Evolutionary conservation across 345 rosid genomes (phyloP), one percentile per base, ranked within the genome.

Genomic region (Gossypium mustelinum): DNA sequence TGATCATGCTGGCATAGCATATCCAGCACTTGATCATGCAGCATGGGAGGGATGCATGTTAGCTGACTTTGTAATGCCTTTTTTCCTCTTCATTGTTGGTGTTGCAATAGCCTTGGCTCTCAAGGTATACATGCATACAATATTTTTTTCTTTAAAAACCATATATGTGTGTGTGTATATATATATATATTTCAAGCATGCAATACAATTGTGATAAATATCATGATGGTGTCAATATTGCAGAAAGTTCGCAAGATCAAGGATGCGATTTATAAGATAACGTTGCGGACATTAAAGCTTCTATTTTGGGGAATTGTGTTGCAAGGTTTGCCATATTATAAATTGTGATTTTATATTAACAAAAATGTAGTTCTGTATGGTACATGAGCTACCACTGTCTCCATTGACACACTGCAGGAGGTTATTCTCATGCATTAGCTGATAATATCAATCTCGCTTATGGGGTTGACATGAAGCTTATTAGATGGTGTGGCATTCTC

Each of bases 401-500:
- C 16, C 9, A 39, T 63, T 63, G 48, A 39, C 68, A 63, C 7
- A 14, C 9, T 72, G 47, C 85, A 87, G 89, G 89, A 82, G 94
- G 94, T 60, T 89, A 86, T 66, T 87, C 89, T 2, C 93, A 89
- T 58, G 88, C 93, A 13, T 61, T 61, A 5, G 91, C 91, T 17
- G 5, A 16, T 75, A 61, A 61, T 27, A 7, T 61, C 11, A 81
- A 80, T 20, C 94, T 89, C 5, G 14, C 76, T 12, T 87, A 89
- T 64, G 94, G 94, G 58, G 94, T 85, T 56, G 87, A 87, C 86
- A 86, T 87, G 94, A 85, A 86, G 70, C 17, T 55, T 0, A 85
- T 89, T n/a, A 73, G 90, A 16, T 89, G 89, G 94, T 86, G 76
- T 16, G 91, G 94, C 63, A 89, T 89, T 76, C 89, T 87, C 20